A percentile compares a stretch with the other conserved stretches of the same genome.
Conservation (phyloP, 2,329 filamentous ascomycete species). For the Thielaviopsis populi region DNA sequence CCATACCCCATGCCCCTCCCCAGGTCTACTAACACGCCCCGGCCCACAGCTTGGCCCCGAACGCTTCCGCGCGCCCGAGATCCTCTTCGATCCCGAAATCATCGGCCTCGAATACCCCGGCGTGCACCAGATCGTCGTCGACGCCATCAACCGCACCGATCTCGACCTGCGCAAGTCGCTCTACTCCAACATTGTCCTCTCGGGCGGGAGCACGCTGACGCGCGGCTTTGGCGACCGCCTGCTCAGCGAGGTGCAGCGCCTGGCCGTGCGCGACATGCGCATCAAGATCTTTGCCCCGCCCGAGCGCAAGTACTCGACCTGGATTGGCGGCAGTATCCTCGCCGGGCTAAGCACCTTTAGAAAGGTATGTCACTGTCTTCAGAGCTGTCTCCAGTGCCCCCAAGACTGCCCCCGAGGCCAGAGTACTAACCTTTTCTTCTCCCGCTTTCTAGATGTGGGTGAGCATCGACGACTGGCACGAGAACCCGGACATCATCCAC, state of each 20-base stretch:
- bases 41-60: conserved; percentile 62
- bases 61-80: conserved; percentile 89
- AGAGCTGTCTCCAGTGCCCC: too few relatives aligned
- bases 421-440: conserved; percentile 8
- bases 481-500: conserved; percentile 98
- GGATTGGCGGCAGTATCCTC: conserved; percentile 96
- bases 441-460: conserved; percentile 78
- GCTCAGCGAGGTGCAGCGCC: conserved; percentile 76
- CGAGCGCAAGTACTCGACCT: conserved; percentile 95
- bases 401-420: not conserved
- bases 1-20: too few relatives aligned
- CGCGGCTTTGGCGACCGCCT: conserved; percentile 93
- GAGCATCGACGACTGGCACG: conserved; percentile 98
- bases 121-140: conserved; percentile 94
- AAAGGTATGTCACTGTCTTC: conserved; percentile 54
- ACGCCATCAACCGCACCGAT: conserved; percentile 88
- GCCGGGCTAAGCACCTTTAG: conserved; percentile 94
- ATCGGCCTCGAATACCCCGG: conserved; percentile 94
- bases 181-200: conserved; percentile 94
- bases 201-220: conserved; percentile 86
- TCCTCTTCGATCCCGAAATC: conserved; percentile 92
- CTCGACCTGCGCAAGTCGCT: conserved; percentile 87
- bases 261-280: conserved; percentile 97
- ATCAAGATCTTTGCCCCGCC: conserved; percentile 98
- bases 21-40: conserved; percentile 15